Evolutionary conservation across 306 rosid species (phyloP).

Genomic region (Aeschynomene evenia): DNA sequence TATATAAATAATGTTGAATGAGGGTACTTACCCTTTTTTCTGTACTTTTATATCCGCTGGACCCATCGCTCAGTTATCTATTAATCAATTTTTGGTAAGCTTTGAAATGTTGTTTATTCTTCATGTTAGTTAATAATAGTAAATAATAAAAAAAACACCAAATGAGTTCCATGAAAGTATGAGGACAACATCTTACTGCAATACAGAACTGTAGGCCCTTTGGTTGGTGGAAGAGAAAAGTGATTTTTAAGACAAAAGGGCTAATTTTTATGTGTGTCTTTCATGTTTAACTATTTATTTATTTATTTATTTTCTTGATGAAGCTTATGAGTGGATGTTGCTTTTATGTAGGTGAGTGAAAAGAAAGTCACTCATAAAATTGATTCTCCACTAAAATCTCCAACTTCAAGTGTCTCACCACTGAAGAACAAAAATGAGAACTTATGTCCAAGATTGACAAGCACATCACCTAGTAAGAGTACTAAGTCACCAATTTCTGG

Average conservation of each 20-base stretch:
- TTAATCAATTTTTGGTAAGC: not conserved
- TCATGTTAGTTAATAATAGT: not conserved
- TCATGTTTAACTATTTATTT: not conserved
- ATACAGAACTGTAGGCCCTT: conserved; percentile 7
- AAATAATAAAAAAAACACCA: not conserved
- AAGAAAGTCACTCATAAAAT: conserved; percentile 41
- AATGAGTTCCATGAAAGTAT: conserved; percentile 3
- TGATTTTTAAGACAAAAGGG: not conserved
- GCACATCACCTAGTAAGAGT: conserved; percentile 30
- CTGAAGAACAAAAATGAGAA: conserved; percentile 49
- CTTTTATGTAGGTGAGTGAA: conserved; percentile 42
- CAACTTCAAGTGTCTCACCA: conserved; percentile 41
- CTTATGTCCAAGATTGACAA: conserved; percentile 36
- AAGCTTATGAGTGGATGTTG: conserved; percentile 21
- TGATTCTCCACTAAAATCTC: conserved; percentile 38
- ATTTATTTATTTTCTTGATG: not conserved
- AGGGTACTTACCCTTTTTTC: conserved; percentile 26
- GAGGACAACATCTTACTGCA: not conserved
- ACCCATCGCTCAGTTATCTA: conserved; percentile 5
- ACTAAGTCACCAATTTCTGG: conserved; percentile 18
- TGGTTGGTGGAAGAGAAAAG: not conserved
- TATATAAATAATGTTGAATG: conserved; percentile 18
- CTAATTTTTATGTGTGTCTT: not conserved
- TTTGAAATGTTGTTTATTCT: not conserved
- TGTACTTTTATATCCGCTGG: conserved; percentile 21